phyloP scores from a whole-genome alignment of 83 land plant genomes.

The Diphasiastrum complanatum region DNA sequence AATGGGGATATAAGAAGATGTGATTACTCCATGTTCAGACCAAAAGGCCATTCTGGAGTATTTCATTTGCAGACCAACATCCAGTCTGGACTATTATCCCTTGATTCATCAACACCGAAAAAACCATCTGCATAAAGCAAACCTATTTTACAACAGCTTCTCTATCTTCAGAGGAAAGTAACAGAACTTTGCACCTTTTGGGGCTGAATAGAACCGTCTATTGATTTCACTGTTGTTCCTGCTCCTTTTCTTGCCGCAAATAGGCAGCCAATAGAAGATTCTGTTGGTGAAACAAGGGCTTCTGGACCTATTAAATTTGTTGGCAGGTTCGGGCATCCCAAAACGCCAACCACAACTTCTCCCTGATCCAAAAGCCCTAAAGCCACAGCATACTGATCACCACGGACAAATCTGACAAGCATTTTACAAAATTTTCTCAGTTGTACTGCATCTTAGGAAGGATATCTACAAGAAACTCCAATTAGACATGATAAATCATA shows the following conservation, averaged over 20 bases:
- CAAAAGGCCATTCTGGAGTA: too few species aligned
- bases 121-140: too few species aligned
- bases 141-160: too few species aligned
- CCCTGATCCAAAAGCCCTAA: constrained; percentile 82
- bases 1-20: too few species aligned
- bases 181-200: constrained; percentile 23
- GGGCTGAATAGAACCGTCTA: constrained; percentile 46
- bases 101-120: too few species aligned
- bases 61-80: too few species aligned
- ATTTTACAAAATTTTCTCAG: background rate
- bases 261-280: constrained; percentile 69
- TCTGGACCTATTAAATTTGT: constrained; percentile 33
- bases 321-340: constrained; percentile 95
- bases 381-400: constrained; percentile 96
- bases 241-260: constrained; percentile 72
- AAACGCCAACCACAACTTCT: constrained; percentile 77
- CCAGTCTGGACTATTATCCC: too few species aligned
- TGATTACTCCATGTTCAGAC: too few species aligned
- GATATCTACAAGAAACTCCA: background rate
- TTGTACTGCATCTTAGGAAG: background rate
- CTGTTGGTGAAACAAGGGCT: constrained; percentile 20
- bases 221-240: constrained; percentile 66
- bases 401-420: constrained; percentile 69
- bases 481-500: background rate
- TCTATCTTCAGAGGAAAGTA: background rate